Evolutionary conservation across 495 filamentous ascomycete species (phyloP).

Genomic region (Xylaria flabelliformis): DNA sequence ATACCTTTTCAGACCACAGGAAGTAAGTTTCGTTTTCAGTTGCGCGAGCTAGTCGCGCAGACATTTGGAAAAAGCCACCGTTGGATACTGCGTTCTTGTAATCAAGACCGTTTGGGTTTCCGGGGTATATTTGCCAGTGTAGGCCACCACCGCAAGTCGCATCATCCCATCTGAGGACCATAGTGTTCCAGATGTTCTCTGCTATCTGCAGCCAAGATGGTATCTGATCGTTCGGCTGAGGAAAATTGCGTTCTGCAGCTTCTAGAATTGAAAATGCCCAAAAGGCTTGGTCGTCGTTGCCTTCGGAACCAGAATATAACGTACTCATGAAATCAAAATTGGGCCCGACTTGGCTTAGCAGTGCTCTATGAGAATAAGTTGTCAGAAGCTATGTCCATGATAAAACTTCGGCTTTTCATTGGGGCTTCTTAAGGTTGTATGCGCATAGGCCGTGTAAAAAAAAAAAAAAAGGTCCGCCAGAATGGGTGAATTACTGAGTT

Average conservation of each 20-base stretch:
- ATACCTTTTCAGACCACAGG: conserved; percentile 72
- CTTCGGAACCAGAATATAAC: conserved; percentile 52
- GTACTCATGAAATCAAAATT: conserved; percentile 65
- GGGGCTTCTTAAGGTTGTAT: no score
- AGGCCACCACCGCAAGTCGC: conserved; percentile 73
- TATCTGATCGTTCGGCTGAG: conserved; percentile 60
- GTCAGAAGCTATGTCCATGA: neutral
- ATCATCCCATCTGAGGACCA: conserved; percentile 70
- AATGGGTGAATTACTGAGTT: conserved; percentile 44
- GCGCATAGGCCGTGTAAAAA: neutral
- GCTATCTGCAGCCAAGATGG: conserved; percentile 68
- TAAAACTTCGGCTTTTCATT: neutral
- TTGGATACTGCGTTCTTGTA: conserved; percentile 78
- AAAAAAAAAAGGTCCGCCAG: neutral
- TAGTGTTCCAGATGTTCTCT: conserved; percentile 52
- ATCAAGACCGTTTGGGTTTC: conserved; percentile 71
- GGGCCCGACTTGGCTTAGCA: conserved; percentile 70
- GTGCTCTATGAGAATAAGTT: conserved; percentile 40
- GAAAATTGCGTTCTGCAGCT: conserved; percentile 76
- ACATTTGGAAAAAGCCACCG: conserved; percentile 71
- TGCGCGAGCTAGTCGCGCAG: conserved; percentile 69
- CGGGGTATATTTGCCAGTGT: conserved; percentile 83
- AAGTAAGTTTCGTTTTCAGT: conserved; percentile 69
- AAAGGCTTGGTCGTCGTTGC: conserved; percentile 82
- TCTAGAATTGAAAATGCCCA: conserved; percentile 79